Evolutionary conservation across 805 yeast species (phyloP).

Genomic region (Candida jianshihensis): DNA sequence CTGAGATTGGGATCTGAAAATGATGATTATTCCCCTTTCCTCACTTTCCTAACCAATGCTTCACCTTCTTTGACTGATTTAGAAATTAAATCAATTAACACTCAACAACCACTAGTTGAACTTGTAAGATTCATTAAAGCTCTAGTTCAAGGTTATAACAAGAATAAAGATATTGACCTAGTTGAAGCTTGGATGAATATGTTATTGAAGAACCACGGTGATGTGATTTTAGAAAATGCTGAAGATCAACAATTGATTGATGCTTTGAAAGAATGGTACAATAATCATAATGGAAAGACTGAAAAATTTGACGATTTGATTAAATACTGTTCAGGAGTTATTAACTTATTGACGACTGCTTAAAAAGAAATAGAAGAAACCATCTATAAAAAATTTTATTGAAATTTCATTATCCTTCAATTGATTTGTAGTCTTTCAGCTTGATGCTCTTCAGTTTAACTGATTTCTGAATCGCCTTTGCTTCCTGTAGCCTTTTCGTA

Average conservation of each 20-base stretch:
- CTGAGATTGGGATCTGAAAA: slow-evolving; percentile 45
- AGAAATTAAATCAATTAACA: slow-evolving; percentile 74
- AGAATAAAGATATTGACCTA: slow-evolving; percentile 64
- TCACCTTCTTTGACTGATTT: slow-evolving; percentile 79
- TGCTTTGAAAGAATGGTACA: slow-evolving; percentile 45
- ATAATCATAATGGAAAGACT: slow-evolving; percentile 32
- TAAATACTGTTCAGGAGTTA: slow-evolving; percentile 78
- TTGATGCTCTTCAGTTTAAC: too few relatives aligned
- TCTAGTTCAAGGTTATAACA: slow-evolving; percentile 46
- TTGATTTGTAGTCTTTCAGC: too few relatives aligned
- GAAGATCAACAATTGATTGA: slow-evolving; percentile 33
- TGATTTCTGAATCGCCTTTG: too few relatives aligned
- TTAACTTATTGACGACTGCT: slow-evolving; percentile 43
- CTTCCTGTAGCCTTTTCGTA: slow-evolving; percentile 1
- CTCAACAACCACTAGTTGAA: slow-evolving; percentile 63
- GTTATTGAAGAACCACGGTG: slow-evolving; percentile 76
- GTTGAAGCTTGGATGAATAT: slow-evolving; percentile 75
- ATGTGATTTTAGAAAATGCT: slow-evolving; percentile 45
- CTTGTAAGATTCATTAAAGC: slow-evolving; percentile 62
- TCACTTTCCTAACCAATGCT: slow-evolving; percentile 46
- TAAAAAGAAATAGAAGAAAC: slow-evolving; percentile 1
- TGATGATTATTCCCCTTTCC: slow-evolving; percentile 41
- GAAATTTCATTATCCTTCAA: not conserved
- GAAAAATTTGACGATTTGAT: slow-evolving; percentile 56
- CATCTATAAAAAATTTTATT: too few relatives aligned